Evolutionary conservation across 495 filamentous ascomycete genomes (phyloP).

Genomic region (Neurospora sp.): DNA sequence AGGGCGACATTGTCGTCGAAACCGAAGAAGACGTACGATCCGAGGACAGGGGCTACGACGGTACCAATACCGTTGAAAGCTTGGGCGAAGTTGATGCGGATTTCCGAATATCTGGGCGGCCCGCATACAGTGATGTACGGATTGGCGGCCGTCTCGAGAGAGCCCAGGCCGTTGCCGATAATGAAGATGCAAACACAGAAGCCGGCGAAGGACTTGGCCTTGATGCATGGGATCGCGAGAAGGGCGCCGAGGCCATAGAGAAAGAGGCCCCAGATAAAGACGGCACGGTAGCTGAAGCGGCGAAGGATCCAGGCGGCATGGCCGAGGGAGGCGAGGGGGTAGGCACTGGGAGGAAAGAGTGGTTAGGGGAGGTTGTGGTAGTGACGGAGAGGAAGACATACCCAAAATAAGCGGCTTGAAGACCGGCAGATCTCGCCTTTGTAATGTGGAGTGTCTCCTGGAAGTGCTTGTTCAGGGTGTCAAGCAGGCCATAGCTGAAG

Average conservation of each 20-base stretch:
- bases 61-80: conserved; percentile 57
- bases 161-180: conserved; percentile 56
- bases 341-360: conserved; percentile 27
- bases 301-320: conserved; percentile 53
- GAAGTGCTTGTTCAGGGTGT: conserved; percentile 23
- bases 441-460: conserved; percentile 33
- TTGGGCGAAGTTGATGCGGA: conserved; percentile 60
- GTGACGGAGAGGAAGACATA: neutral
- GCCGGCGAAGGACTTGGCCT: conserved; percentile 51
- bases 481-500: conserved; percentile 72
- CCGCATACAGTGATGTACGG: conserved; percentile 45
- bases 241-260: conserved; percentile 37
- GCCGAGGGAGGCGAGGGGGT: conserved; percentile 41
- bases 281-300: conserved; percentile 51
- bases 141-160: conserved; percentile 62
- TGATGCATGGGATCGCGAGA: conserved; percentile 44
- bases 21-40: conserved; percentile 59
- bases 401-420: conserved; percentile 33
- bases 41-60: conserved; percentile 54
- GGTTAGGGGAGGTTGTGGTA: neutral
- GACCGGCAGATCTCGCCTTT: conserved; percentile 22
- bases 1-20: conserved; percentile 42
- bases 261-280: conserved; percentile 40
- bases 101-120: conserved; percentile 56
- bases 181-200: conserved; percentile 66